phyloP scores from a whole-genome alignment of 31 red algal species.

The Bonnemaisonia californica region DNA sequence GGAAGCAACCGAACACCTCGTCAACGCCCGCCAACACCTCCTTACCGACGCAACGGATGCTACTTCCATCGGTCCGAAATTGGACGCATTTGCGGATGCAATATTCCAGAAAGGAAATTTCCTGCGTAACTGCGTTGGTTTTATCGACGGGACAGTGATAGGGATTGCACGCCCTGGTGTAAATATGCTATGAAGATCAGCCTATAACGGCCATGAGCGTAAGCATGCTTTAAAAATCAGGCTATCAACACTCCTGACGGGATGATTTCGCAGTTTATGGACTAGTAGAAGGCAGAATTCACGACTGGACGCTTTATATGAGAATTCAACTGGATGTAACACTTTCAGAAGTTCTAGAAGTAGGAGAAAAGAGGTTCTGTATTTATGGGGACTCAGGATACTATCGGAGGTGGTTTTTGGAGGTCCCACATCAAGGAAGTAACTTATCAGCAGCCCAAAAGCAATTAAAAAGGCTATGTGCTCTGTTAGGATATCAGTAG shows the following conservation, averaged over 20 bases:
- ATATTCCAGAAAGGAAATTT: not conserved
- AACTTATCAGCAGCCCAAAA: not conserved
- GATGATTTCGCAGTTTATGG: slow-evolving; percentile 3
- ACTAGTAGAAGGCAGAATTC: not conserved
- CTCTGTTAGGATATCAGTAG: slow-evolving; percentile 1
- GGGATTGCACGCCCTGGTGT: slow-evolving; percentile 1
- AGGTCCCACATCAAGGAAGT: slow-evolving; percentile 14
- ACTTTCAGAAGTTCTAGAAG: not conserved
- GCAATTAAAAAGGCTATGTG: slow-evolving; percentile 13
- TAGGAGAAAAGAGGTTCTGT: slow-evolving; percentile 6
- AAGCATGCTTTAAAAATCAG: not conserved
- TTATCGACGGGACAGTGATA: slow-evolving; percentile 18
- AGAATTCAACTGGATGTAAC: slow-evolving; percentile 5
- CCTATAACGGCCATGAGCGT: slow-evolving; percentile 23
- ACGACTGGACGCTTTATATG: slow-evolving; percentile 9
- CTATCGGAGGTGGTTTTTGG: slow-evolving; percentile 8
- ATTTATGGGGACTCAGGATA: slow-evolving; percentile 19
- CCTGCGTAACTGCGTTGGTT: not conserved
- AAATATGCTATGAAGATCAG: too few relatives aligned
- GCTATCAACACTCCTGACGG: slow-evolving; percentile 2
- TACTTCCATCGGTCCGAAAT: not conserved
- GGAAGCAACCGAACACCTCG: not conserved
- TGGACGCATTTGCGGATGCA: not conserved
- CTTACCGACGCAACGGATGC: not conserved
- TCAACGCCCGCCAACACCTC: not conserved